Percentiles rank a stretch among this genome's conserved stretches.
These are phyloP conservation scores for Claviceps sp. DNA, from an alignment of 2,329 filamentous ascomycete species.

Conservation along the genomic window DNA sequence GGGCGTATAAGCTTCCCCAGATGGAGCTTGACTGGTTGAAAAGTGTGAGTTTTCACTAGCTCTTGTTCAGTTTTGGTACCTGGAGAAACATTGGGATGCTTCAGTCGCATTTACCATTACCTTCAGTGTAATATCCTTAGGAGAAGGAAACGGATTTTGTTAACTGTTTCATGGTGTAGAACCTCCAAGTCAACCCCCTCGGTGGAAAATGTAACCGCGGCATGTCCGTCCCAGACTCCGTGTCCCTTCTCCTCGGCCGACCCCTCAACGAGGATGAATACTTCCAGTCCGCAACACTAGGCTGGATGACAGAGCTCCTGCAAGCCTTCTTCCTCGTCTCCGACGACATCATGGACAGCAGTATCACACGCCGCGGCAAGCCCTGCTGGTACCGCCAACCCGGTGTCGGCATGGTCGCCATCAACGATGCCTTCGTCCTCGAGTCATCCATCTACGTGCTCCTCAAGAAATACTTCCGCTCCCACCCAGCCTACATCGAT, in stretches of 20 bases:
- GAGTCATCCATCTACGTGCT: conserved; percentile 82
- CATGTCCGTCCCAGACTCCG: conserved; percentile 92
- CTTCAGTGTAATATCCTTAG: too few species aligned
- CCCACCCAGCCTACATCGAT: conserved; percentile 78
- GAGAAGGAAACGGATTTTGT: too few species aligned
- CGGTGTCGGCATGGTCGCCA: conserved; percentile 86
- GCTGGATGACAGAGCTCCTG: conserved; percentile 96
- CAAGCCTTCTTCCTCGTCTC: conserved; percentile 98
- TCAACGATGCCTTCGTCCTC: conserved; percentile 97
- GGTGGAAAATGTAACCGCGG: conserved; percentile 98
- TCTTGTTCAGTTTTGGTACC: neutral
- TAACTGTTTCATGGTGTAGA: conserved; percentile 32
- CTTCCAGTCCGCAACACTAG: conserved; percentile 75
- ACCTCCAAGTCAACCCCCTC: conserved; percentile 70
- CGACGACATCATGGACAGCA: conserved; percentile 97
- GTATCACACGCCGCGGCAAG: conserved; percentile 84
- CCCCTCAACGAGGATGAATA: conserved; percentile 70
- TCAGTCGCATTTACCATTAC: too few species aligned
- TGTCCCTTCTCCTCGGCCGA: conserved; percentile 59
- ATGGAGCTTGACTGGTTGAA: conserved; percentile 79
- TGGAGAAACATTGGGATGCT: too few species aligned
- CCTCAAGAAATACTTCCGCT: conserved; percentile 86
- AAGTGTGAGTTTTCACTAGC: conserved; percentile 37
- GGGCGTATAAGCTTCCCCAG: conserved; percentile 70
- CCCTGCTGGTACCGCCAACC: conserved; percentile 94